Evolutionary conservation across 768 basidiomycete genomes (phyloP).

Genomic region (Leccinum obscurum): DNA sequence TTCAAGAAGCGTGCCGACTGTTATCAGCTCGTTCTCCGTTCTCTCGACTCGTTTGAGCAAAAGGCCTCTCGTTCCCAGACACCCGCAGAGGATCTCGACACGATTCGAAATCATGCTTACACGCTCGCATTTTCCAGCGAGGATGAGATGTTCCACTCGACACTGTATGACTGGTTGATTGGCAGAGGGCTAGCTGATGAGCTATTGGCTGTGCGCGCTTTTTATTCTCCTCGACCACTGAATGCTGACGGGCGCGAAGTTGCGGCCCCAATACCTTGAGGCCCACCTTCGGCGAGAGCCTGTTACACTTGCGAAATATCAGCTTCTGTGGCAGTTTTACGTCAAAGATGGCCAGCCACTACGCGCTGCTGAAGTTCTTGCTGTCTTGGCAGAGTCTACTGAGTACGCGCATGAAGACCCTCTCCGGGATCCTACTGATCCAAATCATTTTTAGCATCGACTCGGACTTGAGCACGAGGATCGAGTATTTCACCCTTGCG

Average conservation of each 20-base stretch:
- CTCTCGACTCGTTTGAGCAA: slow-evolving; percentile 78
- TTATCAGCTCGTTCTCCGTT: slow-evolving; percentile 83
- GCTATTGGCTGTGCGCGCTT: slow-evolving; percentile 74
- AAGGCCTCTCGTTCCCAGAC: slow-evolving; percentile 41
- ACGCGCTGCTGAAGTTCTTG: slow-evolving; percentile 85
- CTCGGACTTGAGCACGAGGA: slow-evolving; percentile 65
- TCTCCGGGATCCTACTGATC: slow-evolving; percentile 1
- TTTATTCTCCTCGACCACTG: slow-evolving; percentile 1
- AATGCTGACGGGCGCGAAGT: slow-evolving; percentile 43
- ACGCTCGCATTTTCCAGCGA: slow-evolving; percentile 80
- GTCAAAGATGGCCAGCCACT: slow-evolving; percentile 88
- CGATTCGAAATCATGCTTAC: slow-evolving; percentile 82
- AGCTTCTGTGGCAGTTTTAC: slow-evolving; percentile 96
- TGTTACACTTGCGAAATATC: slow-evolving; percentile 74
- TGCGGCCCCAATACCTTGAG: slow-evolving; percentile 86
- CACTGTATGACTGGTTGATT: slow-evolving; percentile 94
- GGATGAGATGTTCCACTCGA: slow-evolving; percentile 93
- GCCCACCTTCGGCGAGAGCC: slow-evolving; percentile 84
- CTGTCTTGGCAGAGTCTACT: slow-evolving; percentile 77
- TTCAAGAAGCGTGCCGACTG: slow-evolving; percentile 68
- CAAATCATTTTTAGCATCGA: slow-evolving; percentile 50
- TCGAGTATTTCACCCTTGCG: slow-evolving; percentile 92
- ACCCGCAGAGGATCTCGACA: slow-evolving; percentile 55
- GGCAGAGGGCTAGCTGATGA: slow-evolving; percentile 78
- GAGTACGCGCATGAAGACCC: slow-evolving; percentile 49